A percentile compares a stretch with the other conserved stretches of the same genome.
Evolutionary conservation across 441 rosid species (phyloP).

Genomic region (Arabidopsis lyrata): DNA sequence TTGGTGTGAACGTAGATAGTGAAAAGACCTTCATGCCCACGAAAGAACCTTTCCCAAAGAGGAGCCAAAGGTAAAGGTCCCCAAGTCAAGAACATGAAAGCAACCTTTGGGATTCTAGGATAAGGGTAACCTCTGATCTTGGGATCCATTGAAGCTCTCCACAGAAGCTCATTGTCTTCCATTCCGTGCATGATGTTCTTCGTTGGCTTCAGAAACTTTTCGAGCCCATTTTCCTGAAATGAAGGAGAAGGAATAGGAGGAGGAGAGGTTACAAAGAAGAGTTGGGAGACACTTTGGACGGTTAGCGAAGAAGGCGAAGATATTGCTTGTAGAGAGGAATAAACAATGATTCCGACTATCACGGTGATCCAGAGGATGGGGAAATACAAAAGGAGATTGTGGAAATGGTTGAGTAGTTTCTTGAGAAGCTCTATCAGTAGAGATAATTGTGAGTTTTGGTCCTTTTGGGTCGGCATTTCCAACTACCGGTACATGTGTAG

Average conservation of each 20-base stretch:
- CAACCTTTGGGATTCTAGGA: conserved; percentile 69
- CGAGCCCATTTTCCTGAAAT: conserved; percentile 35
- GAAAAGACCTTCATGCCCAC: conserved; percentile 64
- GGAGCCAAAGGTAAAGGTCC: conserved; percentile 83
- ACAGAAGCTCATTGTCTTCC: conserved; percentile 73
- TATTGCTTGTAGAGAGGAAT: conserved; percentile 51
- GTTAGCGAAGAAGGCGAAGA: conserved; percentile 43
- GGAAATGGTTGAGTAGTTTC: conserved; percentile 48
- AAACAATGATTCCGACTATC: conserved; percentile 58
- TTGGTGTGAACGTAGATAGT: conserved; percentile 71
- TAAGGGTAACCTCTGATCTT: conserved; percentile 54
- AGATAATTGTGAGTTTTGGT: conserved; percentile 21
- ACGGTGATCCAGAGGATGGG: conserved; percentile 59
- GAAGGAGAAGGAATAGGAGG: conserved; percentile 24
- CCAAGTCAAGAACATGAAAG: conserved; percentile 83
- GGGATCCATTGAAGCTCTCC: conserved; percentile 86
- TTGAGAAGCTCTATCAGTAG: conserved; percentile 46
- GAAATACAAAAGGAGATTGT: conserved; percentile 49
- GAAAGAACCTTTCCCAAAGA: conserved; percentile 82
- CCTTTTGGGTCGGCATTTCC: conserved; percentile 54
- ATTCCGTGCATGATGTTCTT: conserved; percentile 55
- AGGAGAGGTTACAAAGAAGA: conserved; percentile 40
- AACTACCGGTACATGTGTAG: conserved; percentile 8
- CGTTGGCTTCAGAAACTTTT: conserved; percentile 52
- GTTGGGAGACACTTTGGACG: conserved; percentile 41